Evolutionary conservation across 2,329 filamentous ascomycete genomes (phyloP), one percentile per base, ranked within the genome.

Genomic region (Alternaria longipes): DNA sequence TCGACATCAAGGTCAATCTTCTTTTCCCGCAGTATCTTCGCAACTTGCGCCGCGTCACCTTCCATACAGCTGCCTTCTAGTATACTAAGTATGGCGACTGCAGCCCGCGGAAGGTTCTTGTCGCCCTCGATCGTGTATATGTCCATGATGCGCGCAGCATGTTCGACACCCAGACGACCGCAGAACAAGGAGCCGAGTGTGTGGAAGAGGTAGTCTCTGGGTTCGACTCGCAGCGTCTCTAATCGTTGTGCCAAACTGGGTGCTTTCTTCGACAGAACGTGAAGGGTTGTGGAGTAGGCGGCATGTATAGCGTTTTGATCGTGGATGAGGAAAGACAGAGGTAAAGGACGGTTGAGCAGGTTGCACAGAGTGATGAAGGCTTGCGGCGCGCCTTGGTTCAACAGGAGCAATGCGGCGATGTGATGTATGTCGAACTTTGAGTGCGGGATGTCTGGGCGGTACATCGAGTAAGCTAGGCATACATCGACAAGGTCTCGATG

Each of bases 71-170:
- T 83, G 11, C 79, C 79, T 71, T 89, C 87, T 1, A 87, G 67
- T 7, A 76, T 74, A 0, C 78, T 76, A 20, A 95, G 77, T 18
- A 91, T 81, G 0, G 90, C 92, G 0, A 93, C 89, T 0, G 87
- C 90, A 1, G 90, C 90, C 0, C 91, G 83, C 7, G 94, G 85
- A 0, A 94, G 81, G 1, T 91, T 83, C 1, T 86, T 83, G 65
- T 96, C 92, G 26, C 91, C 91, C 73, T 96, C 92, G 66, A 96
- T 93, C 3, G 91, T 88, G 67, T 92, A 93, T 0, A 94, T 87
- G 65, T 96, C 92, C 91, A 91, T 94, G 12, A 95, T 79, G 2
- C 92, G 82, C 1, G 88, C 87, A 4, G 88, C 90, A 67, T 91
- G 86, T 70, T 94, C 91, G 16, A 93, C 83, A 8, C 85, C 85